Evolutionary conservation across 164 flowering plant genomes (phyloP).

Genomic region (Litsea cubeba): DNA sequence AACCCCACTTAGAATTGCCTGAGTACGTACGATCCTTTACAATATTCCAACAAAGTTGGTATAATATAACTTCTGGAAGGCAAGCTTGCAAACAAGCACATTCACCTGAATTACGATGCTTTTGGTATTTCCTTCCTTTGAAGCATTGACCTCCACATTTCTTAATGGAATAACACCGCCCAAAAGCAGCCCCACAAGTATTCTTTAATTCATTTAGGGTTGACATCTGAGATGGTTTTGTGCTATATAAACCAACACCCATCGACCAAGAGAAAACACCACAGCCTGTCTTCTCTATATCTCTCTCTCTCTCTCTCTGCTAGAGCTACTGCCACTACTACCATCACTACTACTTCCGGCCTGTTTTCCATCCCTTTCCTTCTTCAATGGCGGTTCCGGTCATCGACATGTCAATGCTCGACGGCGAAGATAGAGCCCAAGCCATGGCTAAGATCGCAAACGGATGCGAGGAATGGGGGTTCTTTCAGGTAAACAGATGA

Average conservation of each 20-base stretch:
- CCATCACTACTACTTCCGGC: background rate
- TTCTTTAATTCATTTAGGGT: slow-evolving; percentile 1
- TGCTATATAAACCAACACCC: slow-evolving; percentile 1
- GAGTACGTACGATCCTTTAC: no score
- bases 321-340: background rate
- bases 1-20: no score
- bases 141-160: slow-evolving; percentile 6
- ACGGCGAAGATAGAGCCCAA: slow-evolving; percentile 60
- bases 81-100: background rate
- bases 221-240: background rate
- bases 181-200: background rate
- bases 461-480: slow-evolving; percentile 83
- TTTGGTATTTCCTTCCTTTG: background rate
- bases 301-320: background rate
- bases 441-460: slow-evolving; percentile 57
- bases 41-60: no score
- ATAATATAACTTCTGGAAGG: no score
- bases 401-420: slow-evolving; percentile 78
- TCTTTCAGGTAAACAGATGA: slow-evolving; percentile 58
- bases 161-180: slow-evolving; percentile 5
- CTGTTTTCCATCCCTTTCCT: background rate
- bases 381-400: slow-evolving; percentile 73
- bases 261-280: background rate
- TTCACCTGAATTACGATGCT: background rate
- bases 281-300: background rate